These are phyloP conservation scores for Ulota crispa DNA, from an alignment of 225 moss, liverwort and hornwort species.

Conservation along the genomic window DNA sequence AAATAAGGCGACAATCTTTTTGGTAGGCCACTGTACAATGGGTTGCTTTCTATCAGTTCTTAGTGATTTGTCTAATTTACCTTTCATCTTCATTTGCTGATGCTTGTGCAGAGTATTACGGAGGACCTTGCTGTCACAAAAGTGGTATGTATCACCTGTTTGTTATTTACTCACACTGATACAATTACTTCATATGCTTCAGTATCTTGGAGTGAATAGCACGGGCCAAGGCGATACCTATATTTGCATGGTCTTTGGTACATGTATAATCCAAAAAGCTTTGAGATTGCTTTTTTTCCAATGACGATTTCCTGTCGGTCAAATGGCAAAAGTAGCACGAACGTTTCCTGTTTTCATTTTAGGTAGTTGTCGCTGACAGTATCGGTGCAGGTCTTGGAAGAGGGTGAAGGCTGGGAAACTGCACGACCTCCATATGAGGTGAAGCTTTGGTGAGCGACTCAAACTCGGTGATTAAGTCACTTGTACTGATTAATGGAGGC, in stretches of 20 bases:
- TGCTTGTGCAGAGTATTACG: constrained; percentile 49
- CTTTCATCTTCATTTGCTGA: constrained; percentile 15
- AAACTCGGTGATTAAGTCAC: constrained; percentile 13
- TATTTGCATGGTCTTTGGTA: constrained; percentile 3
- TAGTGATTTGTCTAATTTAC: neutral
- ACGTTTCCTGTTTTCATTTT: neutral
- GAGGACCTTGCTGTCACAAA: constrained; percentile 59
- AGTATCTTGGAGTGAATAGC: constrained; percentile 13
- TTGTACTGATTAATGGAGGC: neutral
- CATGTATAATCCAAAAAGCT: neutral
- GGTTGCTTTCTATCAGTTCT: neutral
- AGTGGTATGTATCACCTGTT: constrained; percentile 45
- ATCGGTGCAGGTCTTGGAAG: constrained; percentile 63
- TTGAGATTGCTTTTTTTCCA: neutral
- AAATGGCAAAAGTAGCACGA: neutral
- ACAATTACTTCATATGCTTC: constrained; percentile 11
- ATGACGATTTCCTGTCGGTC: constrained; percentile 1
- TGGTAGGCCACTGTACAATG: neutral
- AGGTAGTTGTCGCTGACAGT: constrained; percentile 24
- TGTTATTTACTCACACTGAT: constrained; percentile 1
- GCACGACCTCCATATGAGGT: constrained; percentile 91
- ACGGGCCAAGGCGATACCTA: neutral
- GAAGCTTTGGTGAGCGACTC: constrained; percentile 67
- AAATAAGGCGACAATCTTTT: too few species aligned
- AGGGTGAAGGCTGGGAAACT: constrained; percentile 98